Conservation (phyloP, 306 rosid species). For the Prunus mira region DNA sequence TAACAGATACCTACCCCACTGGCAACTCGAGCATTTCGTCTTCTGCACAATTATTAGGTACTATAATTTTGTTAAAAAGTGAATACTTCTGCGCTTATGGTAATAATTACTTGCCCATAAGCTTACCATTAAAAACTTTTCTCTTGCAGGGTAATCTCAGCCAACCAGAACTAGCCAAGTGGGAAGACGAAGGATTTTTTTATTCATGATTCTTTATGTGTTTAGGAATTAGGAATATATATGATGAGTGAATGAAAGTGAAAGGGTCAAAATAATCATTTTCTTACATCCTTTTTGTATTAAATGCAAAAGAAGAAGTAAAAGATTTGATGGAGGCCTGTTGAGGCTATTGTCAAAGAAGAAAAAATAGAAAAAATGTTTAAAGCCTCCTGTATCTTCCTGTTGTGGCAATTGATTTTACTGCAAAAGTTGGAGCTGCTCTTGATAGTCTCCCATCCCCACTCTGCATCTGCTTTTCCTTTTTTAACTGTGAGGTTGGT, state of each 20-base stretch:
- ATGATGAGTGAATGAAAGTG: constrained; percentile 53
- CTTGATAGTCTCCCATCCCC: no score
- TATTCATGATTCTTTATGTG: constrained; percentile 68
- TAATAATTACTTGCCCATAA: constrained; percentile 27
- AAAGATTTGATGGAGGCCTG: constrained; percentile 2
- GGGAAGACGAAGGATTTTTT: constrained; percentile 43
- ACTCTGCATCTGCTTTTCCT: not conserved
- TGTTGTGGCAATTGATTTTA: constrained; percentile 26
- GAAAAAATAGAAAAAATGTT: constrained; percentile 7
- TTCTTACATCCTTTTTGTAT: constrained; percentile 37
- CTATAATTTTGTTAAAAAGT: not conserved
- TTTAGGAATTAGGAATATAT: constrained; percentile 38
- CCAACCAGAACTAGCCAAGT: constrained; percentile 30
- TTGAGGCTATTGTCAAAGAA: not conserved
- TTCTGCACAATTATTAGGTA: constrained; percentile 22
- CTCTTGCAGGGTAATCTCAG: constrained; percentile 49
- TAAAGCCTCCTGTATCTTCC: constrained; percentile 15
- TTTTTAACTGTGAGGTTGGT: constrained; percentile 6
- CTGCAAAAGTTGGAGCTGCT: constrained; percentile 22
- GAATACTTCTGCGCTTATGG: not conserved
- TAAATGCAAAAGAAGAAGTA: constrained; percentile 29
- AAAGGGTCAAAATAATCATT: constrained; percentile 61
- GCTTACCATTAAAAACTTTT: constrained; percentile 35
- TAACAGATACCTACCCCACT: constrained; percentile 44
- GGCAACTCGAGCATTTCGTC: constrained; percentile 31